Conservation (phyloP, 2,329 filamentous ascomycete species). For the Cordyceps farinosa region DNA sequence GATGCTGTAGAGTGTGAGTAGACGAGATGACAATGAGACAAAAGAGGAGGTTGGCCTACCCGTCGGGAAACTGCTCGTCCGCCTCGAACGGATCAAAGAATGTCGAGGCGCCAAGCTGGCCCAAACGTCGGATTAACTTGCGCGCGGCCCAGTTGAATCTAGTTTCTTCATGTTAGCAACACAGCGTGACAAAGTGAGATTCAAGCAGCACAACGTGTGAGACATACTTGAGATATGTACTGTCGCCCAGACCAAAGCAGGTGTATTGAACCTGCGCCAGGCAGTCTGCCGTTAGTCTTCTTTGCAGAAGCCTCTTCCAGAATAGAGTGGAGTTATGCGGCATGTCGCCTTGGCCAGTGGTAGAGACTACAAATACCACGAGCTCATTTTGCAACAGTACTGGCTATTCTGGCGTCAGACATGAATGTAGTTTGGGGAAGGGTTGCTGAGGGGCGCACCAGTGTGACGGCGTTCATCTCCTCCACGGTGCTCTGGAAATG, state of each 20-base stretch:
- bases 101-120: conserved; percentile 76
- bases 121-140: conserved; percentile 78
- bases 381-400: conserved; percentile 50
- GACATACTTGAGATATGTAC: conserved; percentile 81
- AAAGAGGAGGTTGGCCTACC: conserved; percentile 50
- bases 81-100: conserved; percentile 79
- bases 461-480: conserved; percentile 71
- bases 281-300: conserved; percentile 68
- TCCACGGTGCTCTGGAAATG: conserved; percentile 73
- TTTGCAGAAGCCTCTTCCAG: conserved; percentile 81
- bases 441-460: conserved; percentile 53
- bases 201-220: background rate
- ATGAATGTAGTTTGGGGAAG: background rate
- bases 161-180: background rate
- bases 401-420: conserved; percentile 37
- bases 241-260: conserved; percentile 89
- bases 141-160: conserved; percentile 92
- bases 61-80: conserved; percentile 90
- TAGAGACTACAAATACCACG: conserved; percentile 80
- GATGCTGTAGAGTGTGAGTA: conserved; percentile 48
- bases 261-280: conserved; percentile 69
- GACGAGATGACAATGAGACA: background rate
- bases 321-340: conserved; percentile 77
- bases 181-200: background rate
- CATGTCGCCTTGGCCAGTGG: conserved; percentile 91